Percentiles rank a stretch among this genome's conserved stretches.
phyloP scores from a whole-genome alignment of 2,329 filamentous ascomycete species.

The Hirsutella minnesotensis region DNA sequence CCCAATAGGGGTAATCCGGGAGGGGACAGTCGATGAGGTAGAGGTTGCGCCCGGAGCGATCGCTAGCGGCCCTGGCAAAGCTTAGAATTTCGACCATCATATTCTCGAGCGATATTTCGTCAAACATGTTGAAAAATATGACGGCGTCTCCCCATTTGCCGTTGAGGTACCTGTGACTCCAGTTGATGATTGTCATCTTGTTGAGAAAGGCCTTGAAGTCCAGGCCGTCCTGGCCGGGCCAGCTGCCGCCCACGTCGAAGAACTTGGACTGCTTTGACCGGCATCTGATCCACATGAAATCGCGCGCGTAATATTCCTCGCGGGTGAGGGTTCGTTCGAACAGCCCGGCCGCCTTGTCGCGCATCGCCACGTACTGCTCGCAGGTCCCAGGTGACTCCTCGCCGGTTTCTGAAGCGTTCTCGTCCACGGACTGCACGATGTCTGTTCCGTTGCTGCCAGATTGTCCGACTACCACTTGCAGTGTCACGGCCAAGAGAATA shows the following conservation, averaged over 20 bases:
- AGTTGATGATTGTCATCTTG: neutral
- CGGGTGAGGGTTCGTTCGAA: neutral
- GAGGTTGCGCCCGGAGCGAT: neutral
- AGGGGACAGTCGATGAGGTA: neutral
- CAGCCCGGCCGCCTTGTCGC: neutral
- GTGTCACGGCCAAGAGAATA: no score
- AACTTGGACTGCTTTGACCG: neutral
- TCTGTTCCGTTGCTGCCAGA: no score
- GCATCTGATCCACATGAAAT: slow-evolving; percentile 2
- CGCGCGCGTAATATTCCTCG: neutral
- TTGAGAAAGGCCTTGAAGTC: neutral
- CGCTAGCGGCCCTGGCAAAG: neutral
- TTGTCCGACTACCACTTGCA: no score
- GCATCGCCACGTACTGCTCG: neutral
- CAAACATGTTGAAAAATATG: neutral
- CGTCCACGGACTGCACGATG: no score
- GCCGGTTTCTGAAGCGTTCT: no score
- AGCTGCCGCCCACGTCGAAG: neutral
- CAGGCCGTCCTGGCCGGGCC: neutral
- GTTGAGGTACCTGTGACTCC: neutral
- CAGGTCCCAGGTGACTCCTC: neutral
- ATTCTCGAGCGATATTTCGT: neutral
- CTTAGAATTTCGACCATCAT: neutral
- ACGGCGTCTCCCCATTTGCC: neutral
- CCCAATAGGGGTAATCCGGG: neutral